phyloP scores from a whole-genome alignment of 2,329 filamentous ascomycete genomes.

The Fusarium algeriense region DNA sequence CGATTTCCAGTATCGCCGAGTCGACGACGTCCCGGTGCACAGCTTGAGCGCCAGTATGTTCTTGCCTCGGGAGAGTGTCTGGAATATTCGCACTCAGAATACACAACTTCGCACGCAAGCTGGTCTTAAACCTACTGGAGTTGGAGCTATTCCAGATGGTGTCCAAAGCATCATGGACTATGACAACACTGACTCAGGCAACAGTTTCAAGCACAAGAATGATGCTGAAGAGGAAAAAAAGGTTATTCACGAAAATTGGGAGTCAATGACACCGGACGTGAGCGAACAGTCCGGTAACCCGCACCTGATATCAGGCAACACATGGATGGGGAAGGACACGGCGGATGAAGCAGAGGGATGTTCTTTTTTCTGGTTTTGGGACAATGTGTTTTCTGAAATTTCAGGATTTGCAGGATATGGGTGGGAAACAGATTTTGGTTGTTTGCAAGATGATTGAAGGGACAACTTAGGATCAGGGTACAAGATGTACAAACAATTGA shows the following conservation, averaged over 20 bases:
- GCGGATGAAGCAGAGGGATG: conserved; percentile 13
- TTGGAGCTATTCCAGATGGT: conserved; percentile 45
- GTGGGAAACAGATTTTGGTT: conserved; percentile 31
- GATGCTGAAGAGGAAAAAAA: conserved; percentile 43
- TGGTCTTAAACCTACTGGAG: conserved; percentile 35
- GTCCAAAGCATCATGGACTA: conserved; percentile 39
- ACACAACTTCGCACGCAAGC: conserved; percentile 16
- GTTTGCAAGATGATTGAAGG: conserved; percentile 34
- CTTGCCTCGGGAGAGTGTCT: conserved; percentile 62
- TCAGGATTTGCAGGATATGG: conserved; percentile 39
- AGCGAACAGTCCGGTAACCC: conserved; percentile 52
- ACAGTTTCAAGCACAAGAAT: conserved; percentile 9
- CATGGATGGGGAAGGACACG: conserved; percentile 52
- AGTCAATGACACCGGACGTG: conserved; percentile 54
- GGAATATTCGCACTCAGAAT: conserved; percentile 60
- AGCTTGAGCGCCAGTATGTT: conserved; percentile 68
- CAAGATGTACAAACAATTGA: conserved; percentile 37
- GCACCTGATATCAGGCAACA: conserved; percentile 53
- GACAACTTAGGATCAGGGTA: conserved; percentile 27
- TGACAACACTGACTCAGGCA: conserved; percentile 22
- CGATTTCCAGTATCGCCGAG: conserved; percentile 61
- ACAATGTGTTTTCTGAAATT: conserved; percentile 23
- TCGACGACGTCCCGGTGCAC: conserved; percentile 63
- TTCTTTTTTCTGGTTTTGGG: conserved; percentile 27
- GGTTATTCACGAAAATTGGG: conserved; percentile 54